A percentile compares a stretch with the other conserved stretches of the same genome.
phyloP scores from a whole-genome alignment of 129 eudicot genomes.

The Oenanthe sinensis region DNA sequence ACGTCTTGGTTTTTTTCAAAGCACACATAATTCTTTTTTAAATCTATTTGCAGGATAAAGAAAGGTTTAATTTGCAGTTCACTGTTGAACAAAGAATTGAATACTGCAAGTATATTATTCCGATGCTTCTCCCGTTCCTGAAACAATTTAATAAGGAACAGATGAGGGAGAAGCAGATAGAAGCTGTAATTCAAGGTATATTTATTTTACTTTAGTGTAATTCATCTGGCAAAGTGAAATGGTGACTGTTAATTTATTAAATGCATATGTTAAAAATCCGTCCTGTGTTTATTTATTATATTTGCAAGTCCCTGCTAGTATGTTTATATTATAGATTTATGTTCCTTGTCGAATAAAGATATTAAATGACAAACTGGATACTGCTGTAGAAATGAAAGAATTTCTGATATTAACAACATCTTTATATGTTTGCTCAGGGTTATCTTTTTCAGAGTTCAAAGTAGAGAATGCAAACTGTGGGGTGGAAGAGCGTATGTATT shows the following conservation, averaged over 20 bases:
- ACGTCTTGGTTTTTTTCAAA: background rate
- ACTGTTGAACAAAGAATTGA: constrained; percentile 30
- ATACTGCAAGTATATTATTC: constrained; percentile 42
- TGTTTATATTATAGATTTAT: background rate
- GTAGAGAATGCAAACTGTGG: background rate
- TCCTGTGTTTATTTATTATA: too few species aligned
- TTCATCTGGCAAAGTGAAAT: too few species aligned
- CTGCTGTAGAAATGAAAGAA: background rate
- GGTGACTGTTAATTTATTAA: too few species aligned
- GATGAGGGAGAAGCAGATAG: constrained; percentile 42
- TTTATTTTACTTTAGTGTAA: too few species aligned
- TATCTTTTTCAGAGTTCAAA: background rate
- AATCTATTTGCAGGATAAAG: constrained; percentile 21
- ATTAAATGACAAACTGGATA: background rate
- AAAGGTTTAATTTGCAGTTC: constrained; percentile 19
- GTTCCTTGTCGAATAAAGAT: background rate
- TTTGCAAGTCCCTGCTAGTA: too few species aligned
- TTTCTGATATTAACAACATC: background rate
- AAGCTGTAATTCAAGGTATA: constrained; percentile 70
- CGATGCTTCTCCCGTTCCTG: constrained; percentile 49
- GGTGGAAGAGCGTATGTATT: background rate
- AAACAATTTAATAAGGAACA: constrained; percentile 49
- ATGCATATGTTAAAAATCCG: too few species aligned
- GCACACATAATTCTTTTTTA: background rate
- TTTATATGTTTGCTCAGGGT: constrained; percentile 20